Conservation (phyloP, 345 rosid species). For the Eutrema yunnanense region DNA sequence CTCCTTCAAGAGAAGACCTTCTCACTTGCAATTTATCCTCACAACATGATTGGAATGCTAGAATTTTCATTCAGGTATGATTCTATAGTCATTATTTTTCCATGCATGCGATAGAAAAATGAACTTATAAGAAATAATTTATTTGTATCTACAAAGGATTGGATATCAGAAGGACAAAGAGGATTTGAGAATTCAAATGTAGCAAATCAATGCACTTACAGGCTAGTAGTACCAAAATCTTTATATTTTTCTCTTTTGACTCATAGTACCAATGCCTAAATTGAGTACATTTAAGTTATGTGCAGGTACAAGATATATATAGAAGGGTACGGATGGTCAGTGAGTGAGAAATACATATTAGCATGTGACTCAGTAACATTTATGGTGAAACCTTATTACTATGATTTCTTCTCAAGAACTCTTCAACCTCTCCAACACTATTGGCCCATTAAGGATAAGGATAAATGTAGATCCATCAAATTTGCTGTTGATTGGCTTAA, state of each 20-base stretch:
- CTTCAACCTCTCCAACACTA: conserved; percentile 39
- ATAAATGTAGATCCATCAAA: conserved; percentile 63
- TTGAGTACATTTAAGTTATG: background rate
- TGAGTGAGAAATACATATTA: conserved; percentile 35
- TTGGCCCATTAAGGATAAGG: conserved; percentile 59
- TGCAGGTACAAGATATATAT: conserved; percentile 71
- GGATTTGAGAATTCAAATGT: conserved; percentile 69
- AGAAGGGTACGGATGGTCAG: conserved; percentile 59
- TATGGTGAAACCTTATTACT: conserved; percentile 31
- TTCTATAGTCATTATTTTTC: background rate
- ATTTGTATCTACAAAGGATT: conserved; percentile 47
- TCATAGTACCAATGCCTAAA: background rate
- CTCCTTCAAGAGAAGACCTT: conserved; percentile 48
- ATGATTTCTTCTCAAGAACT: conserved; percentile 34
- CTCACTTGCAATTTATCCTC: conserved; percentile 58
- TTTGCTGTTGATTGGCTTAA: conserved; percentile 88
- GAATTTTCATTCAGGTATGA: conserved; percentile 59
- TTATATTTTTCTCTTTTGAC: background rate
- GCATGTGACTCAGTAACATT: conserved; percentile 34
- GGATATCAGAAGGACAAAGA: conserved; percentile 60
- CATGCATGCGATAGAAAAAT: background rate
- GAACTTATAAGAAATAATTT: background rate
- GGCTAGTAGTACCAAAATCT: conserved; percentile 32
- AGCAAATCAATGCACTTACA: conserved; percentile 64
- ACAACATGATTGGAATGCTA: conserved; percentile 74